These are phyloP conservation scores for Mycena metata DNA, from an alignment of 768 basidiomycete species.

Conservation along the genomic window DNA sequence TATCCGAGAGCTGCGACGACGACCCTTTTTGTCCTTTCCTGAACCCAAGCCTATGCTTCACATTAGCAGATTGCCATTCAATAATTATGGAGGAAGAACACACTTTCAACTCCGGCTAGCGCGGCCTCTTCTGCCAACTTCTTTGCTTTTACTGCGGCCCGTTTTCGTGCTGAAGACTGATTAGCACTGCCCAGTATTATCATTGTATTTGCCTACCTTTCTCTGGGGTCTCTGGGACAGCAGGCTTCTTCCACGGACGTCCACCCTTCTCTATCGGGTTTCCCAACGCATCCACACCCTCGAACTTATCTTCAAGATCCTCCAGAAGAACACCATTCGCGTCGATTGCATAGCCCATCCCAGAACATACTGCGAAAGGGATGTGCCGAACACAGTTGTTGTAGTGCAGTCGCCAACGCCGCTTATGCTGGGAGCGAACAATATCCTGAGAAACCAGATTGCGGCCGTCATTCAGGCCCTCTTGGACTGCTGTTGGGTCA, in stretches of 20 bases:
- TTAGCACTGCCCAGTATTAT: too few relatives aligned
- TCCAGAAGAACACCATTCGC: neutral
- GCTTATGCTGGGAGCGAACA: neutral
- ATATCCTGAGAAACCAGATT: slow-evolving; percentile 3
- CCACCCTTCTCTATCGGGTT: slow-evolving; percentile 21
- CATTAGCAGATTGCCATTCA: too few relatives aligned
- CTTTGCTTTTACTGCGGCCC: neutral
- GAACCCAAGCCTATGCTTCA: too few relatives aligned
- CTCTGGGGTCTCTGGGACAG: neutral
- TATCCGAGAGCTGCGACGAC: too few relatives aligned
- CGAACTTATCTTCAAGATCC: neutral
- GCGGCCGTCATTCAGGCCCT: neutral
- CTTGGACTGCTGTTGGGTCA: neutral
- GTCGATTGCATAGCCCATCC: neutral
- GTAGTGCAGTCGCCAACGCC: slow-evolving; percentile 10
- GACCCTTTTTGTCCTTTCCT: too few relatives aligned
- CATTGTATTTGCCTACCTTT: slow-evolving; percentile 4
- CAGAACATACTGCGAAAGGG: neutral
- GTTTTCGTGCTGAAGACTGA: too few relatives aligned
- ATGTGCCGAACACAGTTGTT: slow-evolving; percentile 7
- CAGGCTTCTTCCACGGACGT: slow-evolving; percentile 1
- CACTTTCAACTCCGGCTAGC: neutral
- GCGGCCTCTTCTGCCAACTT: neutral
- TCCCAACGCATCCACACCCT: neutral
- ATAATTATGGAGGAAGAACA: neutral